Base-by-base conservation (phyloP, 2,329 filamentous ascomycete genomes). In the Sporothrix curviconia region DNA sequence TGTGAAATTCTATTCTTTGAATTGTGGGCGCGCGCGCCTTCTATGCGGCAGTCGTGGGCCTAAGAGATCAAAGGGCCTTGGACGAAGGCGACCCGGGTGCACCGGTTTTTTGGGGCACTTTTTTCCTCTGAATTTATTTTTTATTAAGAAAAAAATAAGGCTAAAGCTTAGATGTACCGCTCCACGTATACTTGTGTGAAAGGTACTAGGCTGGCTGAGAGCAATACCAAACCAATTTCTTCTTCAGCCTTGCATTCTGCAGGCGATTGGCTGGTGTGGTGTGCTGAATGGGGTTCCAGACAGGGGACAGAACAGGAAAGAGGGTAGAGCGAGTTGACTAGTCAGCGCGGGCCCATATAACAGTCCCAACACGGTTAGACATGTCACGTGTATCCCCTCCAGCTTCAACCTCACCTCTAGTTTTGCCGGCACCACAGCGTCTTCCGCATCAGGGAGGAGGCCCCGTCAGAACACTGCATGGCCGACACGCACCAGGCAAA, bases 231-330 rank as follows among this genome's bases (percentile, higher is more conserved):
- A n/a, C n/a, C n/a, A 43, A 46, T 14, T 43, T 34, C 19, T 47
- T 56, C 57, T 60, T 63, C 61, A 63, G 61, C 61, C 61, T 63
- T 63, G 61, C 61, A 62, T 60, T 60, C 58, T 60, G 57, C 61
- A 60, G 59, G 32, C 42, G 9, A 32, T 43, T 46, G 34, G 36
- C 12, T 8, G 24, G 46, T 43, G 14, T 32, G 49, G 39, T 56
- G 49, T 36, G 43, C 30, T 52, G 59, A 32, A 8, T 25, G 46
- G 19, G 24, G 43, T 46, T 50, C 46, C 46, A 50, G 28, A 39
- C 47, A 46, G 22, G 36, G 32, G 24, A 28, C 24, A 17, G n/a
- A 53, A 44, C 24, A 40, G 39, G 24, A 47, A 49, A 55, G 34
- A 17, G 17, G 36, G 53, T 36, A 57, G n/a, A n/a, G n/a, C n/a